These are phyloP conservation scores for Tuber brumale DNA, from an alignment of 495 filamentous ascomycete genomes.

Conservation along the genomic window DNA sequence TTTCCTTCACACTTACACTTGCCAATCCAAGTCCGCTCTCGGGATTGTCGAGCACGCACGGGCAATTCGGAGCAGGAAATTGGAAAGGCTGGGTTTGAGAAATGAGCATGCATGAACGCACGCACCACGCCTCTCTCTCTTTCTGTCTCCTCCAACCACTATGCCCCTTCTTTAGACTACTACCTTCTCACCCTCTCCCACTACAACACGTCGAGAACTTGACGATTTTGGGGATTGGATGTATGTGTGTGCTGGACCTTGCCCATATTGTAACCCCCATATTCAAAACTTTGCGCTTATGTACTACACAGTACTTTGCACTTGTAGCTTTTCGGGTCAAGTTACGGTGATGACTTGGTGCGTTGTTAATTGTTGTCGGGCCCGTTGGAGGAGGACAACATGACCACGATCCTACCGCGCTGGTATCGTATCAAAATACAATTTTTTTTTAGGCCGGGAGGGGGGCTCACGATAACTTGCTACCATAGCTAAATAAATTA, in stretches of 20 bases:
- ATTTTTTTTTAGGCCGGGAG: not conserved
- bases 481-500: not conserved
- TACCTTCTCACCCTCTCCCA: not conserved
- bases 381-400: not conserved
- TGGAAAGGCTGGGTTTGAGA: not conserved
- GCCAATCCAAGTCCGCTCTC: not conserved
- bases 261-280: not conserved
- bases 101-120: conserved; percentile 7
- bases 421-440: not conserved
- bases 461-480: not conserved
- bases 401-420: not conserved
- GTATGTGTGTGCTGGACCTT: conserved; percentile 1
- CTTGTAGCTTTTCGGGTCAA: conserved; percentile 1
- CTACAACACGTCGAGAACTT: conserved; percentile 1
- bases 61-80: not conserved
- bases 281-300: not conserved
- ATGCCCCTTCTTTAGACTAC: not conserved
- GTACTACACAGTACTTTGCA: not conserved
- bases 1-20: not conserved
- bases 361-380: not conserved
- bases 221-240: not conserved
- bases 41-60: not conserved
- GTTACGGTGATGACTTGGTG: not conserved
- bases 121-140: conserved; percentile 14
- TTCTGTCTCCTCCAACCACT: not conserved